Evolutionary conservation across 2,329 filamentous ascomycete species (phyloP).

Genomic region (Plenodomus tracheiphilus): DNA sequence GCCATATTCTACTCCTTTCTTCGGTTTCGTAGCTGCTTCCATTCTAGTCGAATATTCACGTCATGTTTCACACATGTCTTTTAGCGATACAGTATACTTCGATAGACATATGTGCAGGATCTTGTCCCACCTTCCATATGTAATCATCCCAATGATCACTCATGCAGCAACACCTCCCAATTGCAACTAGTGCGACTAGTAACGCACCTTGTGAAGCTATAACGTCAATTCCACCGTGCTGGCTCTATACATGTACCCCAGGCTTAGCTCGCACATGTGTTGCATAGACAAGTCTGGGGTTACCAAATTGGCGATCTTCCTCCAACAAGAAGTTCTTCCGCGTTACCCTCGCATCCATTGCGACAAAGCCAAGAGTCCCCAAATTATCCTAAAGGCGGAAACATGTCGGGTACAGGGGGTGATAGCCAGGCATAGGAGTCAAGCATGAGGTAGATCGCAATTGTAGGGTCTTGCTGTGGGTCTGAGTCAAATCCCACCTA

Average conservation of each 20-base stretch:
- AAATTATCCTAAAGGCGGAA: slow-evolving; percentile 5
- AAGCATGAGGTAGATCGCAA: slow-evolving; percentile 3
- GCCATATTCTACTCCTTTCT: too few species aligned
- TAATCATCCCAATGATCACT: too few species aligned
- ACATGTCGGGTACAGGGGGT: neutral
- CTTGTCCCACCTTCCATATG: too few species aligned
- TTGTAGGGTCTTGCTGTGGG: neutral
- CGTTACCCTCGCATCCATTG: slow-evolving; percentile 1
- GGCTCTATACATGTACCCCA: slow-evolving; percentile 4
- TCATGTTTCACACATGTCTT: too few species aligned
- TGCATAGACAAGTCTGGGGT: slow-evolving; percentile 3
- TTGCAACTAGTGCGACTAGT: neutral
- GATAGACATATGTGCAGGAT: too few species aligned
- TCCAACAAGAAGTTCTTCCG: slow-evolving; percentile 22
- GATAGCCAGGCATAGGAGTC: neutral
- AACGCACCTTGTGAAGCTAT: neutral
- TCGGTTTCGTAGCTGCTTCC: too few species aligned
- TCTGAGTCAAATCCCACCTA: slow-evolving; percentile 13
- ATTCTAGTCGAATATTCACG: too few species aligned
- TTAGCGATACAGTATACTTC: too few species aligned
- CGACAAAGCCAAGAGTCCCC: slow-evolving; percentile 8
- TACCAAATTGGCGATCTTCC: slow-evolving; percentile 9
- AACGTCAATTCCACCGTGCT: neutral
- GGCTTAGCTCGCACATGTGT: slow-evolving; percentile 2
- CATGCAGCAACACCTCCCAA: too few species aligned